Evolutionary conservation across 192 early-diverging fungal genomes (phyloP), one percentile per base, ranked within the genome.

Genomic region (Gaertneriomyces sp.): DNA sequence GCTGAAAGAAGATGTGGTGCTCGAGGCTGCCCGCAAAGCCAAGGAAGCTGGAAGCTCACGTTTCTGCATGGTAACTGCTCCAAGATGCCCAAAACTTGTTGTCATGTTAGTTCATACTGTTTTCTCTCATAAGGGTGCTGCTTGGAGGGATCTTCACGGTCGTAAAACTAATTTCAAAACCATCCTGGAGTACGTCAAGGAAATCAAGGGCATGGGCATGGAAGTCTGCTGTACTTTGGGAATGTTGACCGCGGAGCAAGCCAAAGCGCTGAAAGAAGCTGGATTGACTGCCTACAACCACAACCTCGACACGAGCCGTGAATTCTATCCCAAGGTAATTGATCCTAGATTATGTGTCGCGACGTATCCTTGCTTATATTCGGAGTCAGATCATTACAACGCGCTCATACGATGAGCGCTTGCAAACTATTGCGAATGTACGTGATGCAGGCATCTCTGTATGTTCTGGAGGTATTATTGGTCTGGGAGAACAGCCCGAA

Each of bases 211-310:
- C 10, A 92, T 92, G 90, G 88, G 79, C 39, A 92, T 92, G 90
- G 90, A 92, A 74, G 90, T 92, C 19, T 92, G 90, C 81, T 89
- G 87, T 73, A 92, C 90, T 19, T 78, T 92, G 45, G 91, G 91
- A 53, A 89, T 93, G 89, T 76, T 93, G 67, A 82, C 85, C 55
- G 78, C 85, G 39, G 80, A 76, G 14, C 89, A 91, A 71, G 88
- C 89, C 16, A 79, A 84, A 62, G 73, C 81, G 69, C 77, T 93
- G 56, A 93, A 93, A 72, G 85, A 89, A 17, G 89, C 91, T 33
- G 91, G 91, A 39, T 72, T 93, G 72, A 90, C 91, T 19, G 89
- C 89, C 17, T 93, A 93, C 77, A 91, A 93, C 77, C 89, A 93
- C 75, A 93, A 93, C 73, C 69, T 91, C 56, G 90, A 90, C 74